Evolutionary conservation across 2,329 filamentous ascomycete genomes (phyloP).

Genomic region (Sarocladiaceae sp.): DNA sequence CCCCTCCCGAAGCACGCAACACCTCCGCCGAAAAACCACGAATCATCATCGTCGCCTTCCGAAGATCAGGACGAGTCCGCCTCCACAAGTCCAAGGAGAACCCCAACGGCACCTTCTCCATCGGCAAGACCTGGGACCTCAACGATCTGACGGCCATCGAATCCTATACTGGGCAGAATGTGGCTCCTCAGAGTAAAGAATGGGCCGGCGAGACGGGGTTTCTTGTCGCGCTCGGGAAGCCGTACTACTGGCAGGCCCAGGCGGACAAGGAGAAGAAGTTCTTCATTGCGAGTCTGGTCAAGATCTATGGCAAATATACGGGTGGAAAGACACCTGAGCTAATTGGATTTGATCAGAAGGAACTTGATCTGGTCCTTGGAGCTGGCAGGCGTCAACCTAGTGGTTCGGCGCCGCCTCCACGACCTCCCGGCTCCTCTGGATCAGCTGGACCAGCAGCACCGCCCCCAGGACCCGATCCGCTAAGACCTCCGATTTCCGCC

Average conservation of each 20-base stretch:
- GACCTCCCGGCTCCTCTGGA: conserved; percentile 19
- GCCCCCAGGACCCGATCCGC: conserved; percentile 21
- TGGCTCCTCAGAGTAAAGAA: conserved; percentile 57
- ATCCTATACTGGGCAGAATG: conserved; percentile 64
- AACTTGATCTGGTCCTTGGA: conserved; percentile 72
- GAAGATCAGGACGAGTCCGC: conserved; percentile 86
- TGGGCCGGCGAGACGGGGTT: conserved; percentile 87
- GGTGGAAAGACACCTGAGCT: conserved; percentile 77
- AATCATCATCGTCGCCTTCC: conserved; percentile 88
- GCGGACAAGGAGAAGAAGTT: conserved; percentile 97
- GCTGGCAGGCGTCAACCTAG: conserved; percentile 38
- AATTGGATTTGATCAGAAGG: conserved; percentile 74
- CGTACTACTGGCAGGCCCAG: conserved; percentile 95
- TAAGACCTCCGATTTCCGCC: conserved; percentile 13
- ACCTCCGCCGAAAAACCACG: conserved; percentile 78
- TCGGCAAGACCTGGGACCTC: conserved; percentile 97
- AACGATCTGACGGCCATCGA: conserved; percentile 84
- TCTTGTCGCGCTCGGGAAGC: conserved; percentile 82
- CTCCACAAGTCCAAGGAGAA: conserved; percentile 98
- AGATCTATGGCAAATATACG: conserved; percentile 96
- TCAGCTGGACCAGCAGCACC: conserved; percentile 16
- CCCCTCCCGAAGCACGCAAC: conserved; percentile 70
- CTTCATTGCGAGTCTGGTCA: conserved; percentile 93
- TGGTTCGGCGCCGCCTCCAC: conserved; percentile 18
- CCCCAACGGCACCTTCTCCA: conserved; percentile 87